Conservation (phyloP, 345 rosid species). For the Syzygium jambos region DNA sequence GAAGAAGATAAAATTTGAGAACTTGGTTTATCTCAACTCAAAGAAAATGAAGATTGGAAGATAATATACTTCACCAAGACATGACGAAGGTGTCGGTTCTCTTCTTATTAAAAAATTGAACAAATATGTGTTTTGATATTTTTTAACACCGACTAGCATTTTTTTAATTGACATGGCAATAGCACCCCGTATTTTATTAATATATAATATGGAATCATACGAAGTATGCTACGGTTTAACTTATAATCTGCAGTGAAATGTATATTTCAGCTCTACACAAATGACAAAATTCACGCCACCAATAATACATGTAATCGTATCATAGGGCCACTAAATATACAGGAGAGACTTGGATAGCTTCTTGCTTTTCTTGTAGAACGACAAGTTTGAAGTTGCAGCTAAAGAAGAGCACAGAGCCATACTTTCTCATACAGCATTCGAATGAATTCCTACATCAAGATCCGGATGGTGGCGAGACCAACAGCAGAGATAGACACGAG, state of each 20-base stretch:
- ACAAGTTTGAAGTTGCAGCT: not conserved
- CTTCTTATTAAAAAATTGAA: not conserved
- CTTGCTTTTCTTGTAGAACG: not conserved
- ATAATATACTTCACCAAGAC: not conserved
- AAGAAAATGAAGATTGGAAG: not conserved
- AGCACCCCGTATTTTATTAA: not conserved
- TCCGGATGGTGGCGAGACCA: slow-evolving; percentile 78
- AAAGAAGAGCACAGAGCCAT: not conserved
- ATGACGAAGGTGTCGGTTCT: not conserved
- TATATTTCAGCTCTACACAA: not conserved
- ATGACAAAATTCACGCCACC: not conserved
- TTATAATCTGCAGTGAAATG: not conserved
- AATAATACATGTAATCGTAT: not conserved
- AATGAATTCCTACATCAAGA: slow-evolving; percentile 33
- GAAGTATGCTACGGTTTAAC: not conserved
- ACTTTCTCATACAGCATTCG: not conserved
- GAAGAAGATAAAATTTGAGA: not conserved
- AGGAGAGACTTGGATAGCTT: not conserved
- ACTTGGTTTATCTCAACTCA: not conserved
- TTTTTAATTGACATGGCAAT: not conserved
- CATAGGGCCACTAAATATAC: not conserved
- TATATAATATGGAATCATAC: not conserved
- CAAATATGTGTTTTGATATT: not conserved
- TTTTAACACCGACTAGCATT: not conserved
- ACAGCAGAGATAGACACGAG: slow-evolving; percentile 86